These are phyloP conservation scores for Sporothrix schenckii DNA, from an alignment of 2,329 filamentous ascomycete genomes.

Conservation along the genomic window DNA sequence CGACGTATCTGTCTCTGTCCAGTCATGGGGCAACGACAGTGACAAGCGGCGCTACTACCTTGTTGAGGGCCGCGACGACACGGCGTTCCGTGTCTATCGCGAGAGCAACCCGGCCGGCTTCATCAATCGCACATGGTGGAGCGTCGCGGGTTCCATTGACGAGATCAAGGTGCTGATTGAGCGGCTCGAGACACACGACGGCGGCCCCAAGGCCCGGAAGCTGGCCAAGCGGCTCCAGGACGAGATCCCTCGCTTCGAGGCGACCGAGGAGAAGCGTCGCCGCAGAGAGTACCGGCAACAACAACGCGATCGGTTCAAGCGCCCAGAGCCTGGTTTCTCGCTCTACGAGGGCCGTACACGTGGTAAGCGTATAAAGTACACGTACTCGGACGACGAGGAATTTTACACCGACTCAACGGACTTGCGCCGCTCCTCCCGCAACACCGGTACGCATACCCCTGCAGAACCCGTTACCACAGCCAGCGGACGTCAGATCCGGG, in stretches of 20 bases:
- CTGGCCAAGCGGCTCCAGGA: slow-evolving; percentile 75
- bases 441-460: slow-evolving; percentile 73
- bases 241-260: slow-evolving; percentile 88
- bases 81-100: slow-evolving; percentile 88
- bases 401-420: slow-evolving; percentile 65
- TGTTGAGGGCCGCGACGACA: slow-evolving; percentile 92
- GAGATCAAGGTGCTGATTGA: slow-evolving; percentile 76
- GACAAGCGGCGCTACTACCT: slow-evolving; percentile 93
- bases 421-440: slow-evolving; percentile 69
- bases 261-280: slow-evolving; percentile 93
- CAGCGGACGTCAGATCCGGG: slow-evolving; percentile 82
- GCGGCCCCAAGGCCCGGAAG: slow-evolving; percentile 76
- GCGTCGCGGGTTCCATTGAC: slow-evolving; percentile 85
- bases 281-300: slow-evolving; percentile 87
- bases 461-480: slow-evolving; percentile 74
- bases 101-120: slow-evolving; percentile 83
- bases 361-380: slow-evolving; percentile 95
- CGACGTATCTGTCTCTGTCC: slow-evolving; percentile 82
- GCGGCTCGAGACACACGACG: slow-evolving; percentile 75
- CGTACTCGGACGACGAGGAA: slow-evolving; percentile 85
- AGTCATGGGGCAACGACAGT: slow-evolving; percentile 70
- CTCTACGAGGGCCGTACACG: slow-evolving; percentile 95
- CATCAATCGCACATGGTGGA: slow-evolving; percentile 79
- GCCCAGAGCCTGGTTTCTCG: slow-evolving; percentile 86
- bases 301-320: slow-evolving; percentile 83